Percentiles rank a stretch among this genome's conserved stretches.
Conservation (phyloP, 2,329 filamentous ascomycete genomes). For the Clonostachys sp. region DNA sequence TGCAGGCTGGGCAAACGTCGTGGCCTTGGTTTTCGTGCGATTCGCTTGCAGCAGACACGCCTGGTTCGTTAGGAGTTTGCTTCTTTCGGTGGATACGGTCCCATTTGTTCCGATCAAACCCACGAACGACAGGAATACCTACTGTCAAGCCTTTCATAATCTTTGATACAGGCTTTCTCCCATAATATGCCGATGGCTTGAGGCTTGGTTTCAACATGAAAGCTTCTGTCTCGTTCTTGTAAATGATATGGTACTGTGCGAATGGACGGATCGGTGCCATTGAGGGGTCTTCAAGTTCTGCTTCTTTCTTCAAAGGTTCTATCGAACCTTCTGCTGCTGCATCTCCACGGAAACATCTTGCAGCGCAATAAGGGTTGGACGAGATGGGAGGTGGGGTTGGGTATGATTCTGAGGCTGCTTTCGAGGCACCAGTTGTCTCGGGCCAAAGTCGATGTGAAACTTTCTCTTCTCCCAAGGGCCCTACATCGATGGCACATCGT, state of each 20-base stretch:
- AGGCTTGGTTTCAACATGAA: conserved; percentile 84
- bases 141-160: conserved; percentile 80
- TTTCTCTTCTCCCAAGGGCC: conserved; percentile 86
- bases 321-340: conserved; percentile 50
- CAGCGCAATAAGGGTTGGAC: conserved; percentile 53
- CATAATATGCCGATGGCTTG: conserved; percentile 80
- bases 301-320: conserved; percentile 24
- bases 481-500: conserved; percentile 84
- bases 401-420: conserved; percentile 4
- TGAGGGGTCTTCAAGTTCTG: conserved; percentile 17
- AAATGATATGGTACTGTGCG: conserved; percentile 77
- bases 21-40: conserved; percentile 17
- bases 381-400: conserved; percentile 35
- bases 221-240: conserved; percentile 71
- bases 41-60: conserved; percentile 17
- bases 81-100: conserved; percentile 59
- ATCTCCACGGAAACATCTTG: conserved; percentile 55
- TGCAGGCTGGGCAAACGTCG: conserved; percentile 51
- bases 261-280: conserved; percentile 53
- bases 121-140: conserved; percentile 82
- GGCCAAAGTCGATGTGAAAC: conserved; percentile 82
- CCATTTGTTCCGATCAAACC: conserved; percentile 79
- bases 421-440: conserved; percentile 4
- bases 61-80: conserved; percentile 18
- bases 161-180: conserved; percentile 73